Conservation (phyloP, 305 asterid species). For the Solanum aculeatissimum region DNA sequence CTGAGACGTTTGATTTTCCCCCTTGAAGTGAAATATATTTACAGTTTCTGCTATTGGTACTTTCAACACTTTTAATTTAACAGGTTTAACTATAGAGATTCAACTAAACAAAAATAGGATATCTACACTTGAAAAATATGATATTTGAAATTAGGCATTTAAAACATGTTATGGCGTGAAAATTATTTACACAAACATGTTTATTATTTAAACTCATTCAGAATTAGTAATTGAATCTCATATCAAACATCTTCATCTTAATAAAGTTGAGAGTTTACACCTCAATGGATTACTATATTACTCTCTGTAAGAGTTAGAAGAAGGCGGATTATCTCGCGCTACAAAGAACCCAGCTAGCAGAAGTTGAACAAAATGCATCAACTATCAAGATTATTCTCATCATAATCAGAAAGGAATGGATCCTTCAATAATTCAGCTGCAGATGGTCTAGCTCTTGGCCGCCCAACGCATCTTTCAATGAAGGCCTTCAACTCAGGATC, state of each 20-base stretch:
- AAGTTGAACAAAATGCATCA: neutral
- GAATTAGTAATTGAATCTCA: neutral
- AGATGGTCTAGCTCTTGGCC: conserved; percentile 12
- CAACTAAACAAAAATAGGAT: neutral
- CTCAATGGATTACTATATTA: neutral
- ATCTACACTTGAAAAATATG: no score
- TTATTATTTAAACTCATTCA: neutral
- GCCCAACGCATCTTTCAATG: conserved; percentile 1
- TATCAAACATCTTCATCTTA: neutral
- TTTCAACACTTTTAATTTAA: neutral
- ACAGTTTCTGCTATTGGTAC: neutral
- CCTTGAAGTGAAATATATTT: neutral
- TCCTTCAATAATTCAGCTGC: conserved; percentile 11
- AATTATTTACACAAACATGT: neutral
- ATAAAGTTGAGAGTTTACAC: neutral
- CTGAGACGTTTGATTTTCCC: neutral
- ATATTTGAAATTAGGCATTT: neutral
- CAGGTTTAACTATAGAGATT: neutral
- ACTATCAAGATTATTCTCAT: neutral
- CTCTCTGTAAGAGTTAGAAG: neutral
- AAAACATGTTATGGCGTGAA: neutral
- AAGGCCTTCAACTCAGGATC: conserved; percentile 10
- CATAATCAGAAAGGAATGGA: conserved; percentile 3
- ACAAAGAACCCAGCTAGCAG: neutral
- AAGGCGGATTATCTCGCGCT: neutral